phyloP scores from a whole-genome alignment of 2,329 filamentous ascomycete species.

The Penicillium corylophilum region DNA sequence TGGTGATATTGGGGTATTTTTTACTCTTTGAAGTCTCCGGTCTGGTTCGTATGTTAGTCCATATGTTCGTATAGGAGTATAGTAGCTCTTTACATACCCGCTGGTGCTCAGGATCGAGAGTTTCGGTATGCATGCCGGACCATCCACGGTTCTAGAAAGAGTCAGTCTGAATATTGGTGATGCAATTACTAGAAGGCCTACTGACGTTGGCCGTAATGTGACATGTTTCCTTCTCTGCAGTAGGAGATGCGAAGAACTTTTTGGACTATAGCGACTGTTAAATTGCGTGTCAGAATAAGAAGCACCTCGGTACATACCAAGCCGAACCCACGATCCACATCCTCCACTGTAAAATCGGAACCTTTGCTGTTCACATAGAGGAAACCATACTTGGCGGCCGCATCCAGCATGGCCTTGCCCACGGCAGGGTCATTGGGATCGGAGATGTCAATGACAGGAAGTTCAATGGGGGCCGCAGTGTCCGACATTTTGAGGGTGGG shows the following conservation, averaged over 20 bases:
- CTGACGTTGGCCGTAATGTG: conserved; percentile 65
- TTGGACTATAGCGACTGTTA: conserved; percentile 55
- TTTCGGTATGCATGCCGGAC: conserved; percentile 84
- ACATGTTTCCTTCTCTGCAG: conserved; percentile 71
- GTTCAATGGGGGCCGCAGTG: conserved; percentile 41
- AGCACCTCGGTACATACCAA: conserved; percentile 54
- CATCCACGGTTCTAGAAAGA: conserved; percentile 73
- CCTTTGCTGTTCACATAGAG: conserved; percentile 80
- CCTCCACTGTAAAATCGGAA: conserved; percentile 62
- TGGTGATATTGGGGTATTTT: conserved; percentile 16
- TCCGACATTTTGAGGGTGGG: conserved; percentile 23
- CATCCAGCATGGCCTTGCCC: conserved; percentile 68
- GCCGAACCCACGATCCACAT: conserved; percentile 70
- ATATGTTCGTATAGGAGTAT: not conserved
- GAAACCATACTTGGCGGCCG: conserved; percentile 81
- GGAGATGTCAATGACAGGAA: conserved; percentile 83
- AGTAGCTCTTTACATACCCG: conserved; percentile 52
- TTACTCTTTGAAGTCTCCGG: conserved; percentile 87
- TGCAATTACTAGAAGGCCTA: not conserved
- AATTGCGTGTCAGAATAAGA: not conserved
- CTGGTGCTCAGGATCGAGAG: conserved; percentile 79
- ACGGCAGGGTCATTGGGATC: conserved; percentile 59
- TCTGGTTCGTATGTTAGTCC: conserved; percentile 44
- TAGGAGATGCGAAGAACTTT: conserved; percentile 69
- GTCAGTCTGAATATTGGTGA: not conserved